Evolutionary conservation across 2,329 filamentous ascomycete species (phyloP).

Genomic region (Arthroderma sp.): DNA sequence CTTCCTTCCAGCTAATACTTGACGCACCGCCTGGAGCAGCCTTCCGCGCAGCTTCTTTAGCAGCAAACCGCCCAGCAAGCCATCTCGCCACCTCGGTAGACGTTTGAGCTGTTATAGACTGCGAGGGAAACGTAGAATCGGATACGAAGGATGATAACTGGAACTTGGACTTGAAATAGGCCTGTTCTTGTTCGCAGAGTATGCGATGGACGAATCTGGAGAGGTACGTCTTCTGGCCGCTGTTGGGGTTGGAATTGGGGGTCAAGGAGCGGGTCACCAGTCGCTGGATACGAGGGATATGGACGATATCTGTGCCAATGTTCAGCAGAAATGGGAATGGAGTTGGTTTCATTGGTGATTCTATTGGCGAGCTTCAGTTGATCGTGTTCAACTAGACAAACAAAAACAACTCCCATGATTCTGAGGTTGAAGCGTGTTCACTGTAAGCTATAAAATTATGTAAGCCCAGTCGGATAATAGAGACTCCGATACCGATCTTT

Average conservation of each 20-base stretch:
- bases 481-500: neutral
- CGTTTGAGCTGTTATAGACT: constrained; percentile 18
- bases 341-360: constrained; percentile 23
- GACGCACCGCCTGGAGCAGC: constrained; percentile 47
- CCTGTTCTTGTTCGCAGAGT: constrained; percentile 30
- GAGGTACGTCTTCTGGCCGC: constrained; percentile 17
- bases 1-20: constrained; percentile 49
- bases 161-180: constrained; percentile 29
- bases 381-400: too few species aligned
- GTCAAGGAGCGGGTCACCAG: constrained; percentile 41
- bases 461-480: neutral
- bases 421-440: neutral
- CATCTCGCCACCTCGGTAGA: constrained; percentile 30
- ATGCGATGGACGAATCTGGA: constrained; percentile 31
- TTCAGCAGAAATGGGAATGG: constrained; percentile 53
- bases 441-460: too few species aligned
- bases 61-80: constrained; percentile 49
- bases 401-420: too few species aligned
- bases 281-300: constrained; percentile 50
- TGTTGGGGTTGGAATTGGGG: constrained; percentile 25
- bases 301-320: constrained; percentile 70
- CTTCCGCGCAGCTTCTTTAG: constrained; percentile 59
- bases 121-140: constrained; percentile 12
- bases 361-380: neutral
- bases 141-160: constrained; percentile 11